Evolutionary conservation across 768 basidiomycete species (phyloP).

Genomic region (Pisolithus sp.): DNA sequence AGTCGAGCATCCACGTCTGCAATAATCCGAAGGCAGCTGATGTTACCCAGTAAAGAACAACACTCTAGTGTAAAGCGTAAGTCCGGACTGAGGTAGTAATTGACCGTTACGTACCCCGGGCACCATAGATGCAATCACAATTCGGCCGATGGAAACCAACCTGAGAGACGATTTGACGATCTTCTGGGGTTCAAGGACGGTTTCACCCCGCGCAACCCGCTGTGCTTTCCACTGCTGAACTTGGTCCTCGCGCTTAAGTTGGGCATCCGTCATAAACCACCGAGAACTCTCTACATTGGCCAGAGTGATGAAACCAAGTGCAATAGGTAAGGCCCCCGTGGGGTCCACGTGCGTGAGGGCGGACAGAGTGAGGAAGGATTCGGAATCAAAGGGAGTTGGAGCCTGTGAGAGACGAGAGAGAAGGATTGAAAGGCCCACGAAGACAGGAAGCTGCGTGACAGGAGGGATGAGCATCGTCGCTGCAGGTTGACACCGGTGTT

Average conservation of each 20-base stretch:
- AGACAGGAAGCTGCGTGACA: constrained; percentile 65
- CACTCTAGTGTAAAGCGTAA: constrained; percentile 33
- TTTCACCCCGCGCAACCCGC: constrained; percentile 36
- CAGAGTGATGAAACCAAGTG: constrained; percentile 66
- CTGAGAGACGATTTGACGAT: constrained; percentile 52
- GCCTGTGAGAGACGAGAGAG: constrained; percentile 49
- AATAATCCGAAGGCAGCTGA: constrained; percentile 69
- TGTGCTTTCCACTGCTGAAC: constrained; percentile 43
- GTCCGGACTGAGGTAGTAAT: neutral
- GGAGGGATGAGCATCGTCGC: constrained; percentile 56
- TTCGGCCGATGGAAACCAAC: constrained; percentile 55
- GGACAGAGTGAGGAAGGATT: constrained; percentile 69
- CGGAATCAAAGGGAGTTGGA: constrained; percentile 66
- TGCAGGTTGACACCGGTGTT: constrained; percentile 52
- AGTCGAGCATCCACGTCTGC: constrained; percentile 72
- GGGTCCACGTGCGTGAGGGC: constrained; percentile 67
- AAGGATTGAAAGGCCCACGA: constrained; percentile 57
- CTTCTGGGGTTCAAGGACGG: constrained; percentile 40
- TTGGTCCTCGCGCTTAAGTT: constrained; percentile 43
- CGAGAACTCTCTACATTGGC: constrained; percentile 73
- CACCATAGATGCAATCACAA: constrained; percentile 58
- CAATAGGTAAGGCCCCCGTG: constrained; percentile 61
- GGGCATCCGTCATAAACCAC: constrained; percentile 62
- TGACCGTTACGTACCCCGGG: constrained; percentile 53
- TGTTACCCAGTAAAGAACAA: constrained; percentile 71